Evolutionary conservation across 2,329 filamentous ascomycete species (phyloP).

Genomic region (Endothia cerciana): DNA sequence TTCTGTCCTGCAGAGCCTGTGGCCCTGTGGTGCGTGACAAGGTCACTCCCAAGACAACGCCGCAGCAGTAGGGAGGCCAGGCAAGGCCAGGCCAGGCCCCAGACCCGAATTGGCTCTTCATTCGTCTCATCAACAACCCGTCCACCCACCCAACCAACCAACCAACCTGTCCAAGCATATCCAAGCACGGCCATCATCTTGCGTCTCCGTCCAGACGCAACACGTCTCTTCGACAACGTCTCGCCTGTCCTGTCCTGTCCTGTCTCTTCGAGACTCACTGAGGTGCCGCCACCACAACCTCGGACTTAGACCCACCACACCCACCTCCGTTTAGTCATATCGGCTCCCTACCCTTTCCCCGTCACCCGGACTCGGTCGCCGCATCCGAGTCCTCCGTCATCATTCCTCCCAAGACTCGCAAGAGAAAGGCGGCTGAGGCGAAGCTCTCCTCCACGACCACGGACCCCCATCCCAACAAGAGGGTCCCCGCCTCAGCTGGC

Average conservation of each 20-base stretch:
- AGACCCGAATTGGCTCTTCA: constrained; percentile 3
- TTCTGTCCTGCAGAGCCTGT: constrained; percentile 3
- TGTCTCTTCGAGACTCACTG: neutral
- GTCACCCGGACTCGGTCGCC: constrained; percentile 26
- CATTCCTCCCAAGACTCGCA: constrained; percentile 63
- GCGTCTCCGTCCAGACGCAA: neutral
- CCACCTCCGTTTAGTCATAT: constrained; percentile 8
- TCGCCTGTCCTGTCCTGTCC: neutral
- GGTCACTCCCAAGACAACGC: neutral
- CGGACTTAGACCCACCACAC: neutral
- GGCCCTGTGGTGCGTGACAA: constrained; percentile 21
- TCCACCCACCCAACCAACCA: constrained; percentile 3
- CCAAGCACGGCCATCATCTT: constrained; percentile 11
- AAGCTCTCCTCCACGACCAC: constrained; percentile 53
- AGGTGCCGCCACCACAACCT: neutral
- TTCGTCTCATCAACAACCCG: constrained; percentile 14
- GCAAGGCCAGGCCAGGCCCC: neutral
- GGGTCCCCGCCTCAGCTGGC: constrained; percentile 57
- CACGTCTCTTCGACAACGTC: neutral
- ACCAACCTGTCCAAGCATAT: neutral
- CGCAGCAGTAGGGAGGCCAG: constrained; percentile 3
- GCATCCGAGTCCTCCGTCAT: constrained; percentile 41
- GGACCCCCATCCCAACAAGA: constrained; percentile 54
- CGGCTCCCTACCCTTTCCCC: constrained; percentile 6
- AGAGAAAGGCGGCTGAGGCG: constrained; percentile 70